Conservation (phyloP, 2,329 filamentous ascomycete species). For the Curvularia spicifera region DNA sequence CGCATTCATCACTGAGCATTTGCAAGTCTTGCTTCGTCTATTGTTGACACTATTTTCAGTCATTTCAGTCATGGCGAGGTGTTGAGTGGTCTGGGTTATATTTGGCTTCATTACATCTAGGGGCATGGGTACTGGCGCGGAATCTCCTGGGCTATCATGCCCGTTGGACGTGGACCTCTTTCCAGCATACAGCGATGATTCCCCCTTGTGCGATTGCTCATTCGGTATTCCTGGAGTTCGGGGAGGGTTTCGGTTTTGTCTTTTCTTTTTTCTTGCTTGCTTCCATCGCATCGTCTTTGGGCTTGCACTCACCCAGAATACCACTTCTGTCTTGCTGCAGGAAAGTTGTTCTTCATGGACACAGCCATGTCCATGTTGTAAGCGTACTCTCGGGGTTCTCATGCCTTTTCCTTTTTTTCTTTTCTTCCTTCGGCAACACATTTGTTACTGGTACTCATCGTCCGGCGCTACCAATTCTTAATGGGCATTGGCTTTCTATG, state of each 20-base stretch:
- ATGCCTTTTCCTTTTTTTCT: conserved; percentile 1
- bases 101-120: conserved; percentile 43
- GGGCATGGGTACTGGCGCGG: conserved; percentile 51
- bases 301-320: conserved; percentile 16
- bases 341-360: conserved; percentile 26
- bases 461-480: conserved; percentile 38
- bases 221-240: conserved; percentile 38
- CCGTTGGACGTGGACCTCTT: conserved; percentile 48
- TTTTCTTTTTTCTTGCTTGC: conserved; percentile 13
- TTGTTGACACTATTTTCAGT: conserved; percentile 50
- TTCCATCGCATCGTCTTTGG: conserved; percentile 11
- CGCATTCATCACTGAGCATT: conserved; percentile 41
- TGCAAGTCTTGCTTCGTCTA: conserved; percentile 41
- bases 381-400: conserved; percentile 16
- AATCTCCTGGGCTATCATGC: conserved; percentile 42
- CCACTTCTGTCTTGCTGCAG: conserved; percentile 20
- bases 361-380: conserved; percentile 18
- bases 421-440: neutral
- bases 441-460: conserved; percentile 25
- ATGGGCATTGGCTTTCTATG: conserved; percentile 36
- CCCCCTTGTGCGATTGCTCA: conserved; percentile 51
- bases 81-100: conserved; percentile 44
- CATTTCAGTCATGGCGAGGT: conserved; percentile 53
- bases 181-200: conserved; percentile 55
- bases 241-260: conserved; percentile 17